Evolutionary conservation across 148 eudicot genomes (phyloP).

Genomic region (Hydrangea macrophylla): DNA sequence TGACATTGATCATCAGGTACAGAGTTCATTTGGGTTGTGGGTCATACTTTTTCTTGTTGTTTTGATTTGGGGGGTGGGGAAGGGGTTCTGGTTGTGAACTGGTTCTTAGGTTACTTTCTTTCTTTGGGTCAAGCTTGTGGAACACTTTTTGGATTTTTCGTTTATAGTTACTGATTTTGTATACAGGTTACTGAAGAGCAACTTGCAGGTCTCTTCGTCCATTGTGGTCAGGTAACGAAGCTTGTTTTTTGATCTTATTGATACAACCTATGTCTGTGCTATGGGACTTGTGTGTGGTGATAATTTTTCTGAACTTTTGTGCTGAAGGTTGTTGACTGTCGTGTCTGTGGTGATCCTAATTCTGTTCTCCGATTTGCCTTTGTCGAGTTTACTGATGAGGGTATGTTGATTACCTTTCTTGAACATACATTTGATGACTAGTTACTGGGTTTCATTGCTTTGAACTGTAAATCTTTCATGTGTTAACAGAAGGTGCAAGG

Average conservation of each 20-base stretch:
- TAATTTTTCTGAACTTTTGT: constrained; percentile 6
- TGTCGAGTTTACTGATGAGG: constrained; percentile 86
- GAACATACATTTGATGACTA: background rate
- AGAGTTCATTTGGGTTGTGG: background rate
- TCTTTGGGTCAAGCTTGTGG: constrained; percentile 1
- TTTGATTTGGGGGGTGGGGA: background rate
- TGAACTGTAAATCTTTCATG: background rate
- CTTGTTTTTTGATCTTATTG: constrained; percentile 1
- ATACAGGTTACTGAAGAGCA: constrained; percentile 93
- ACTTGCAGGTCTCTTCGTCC: constrained; percentile 80
- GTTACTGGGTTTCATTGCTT: constrained; percentile 3
- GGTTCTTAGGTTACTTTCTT: background rate
- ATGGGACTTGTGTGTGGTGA: background rate
- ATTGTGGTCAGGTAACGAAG: constrained; percentile 78
- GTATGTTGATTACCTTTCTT: constrained; percentile 32
- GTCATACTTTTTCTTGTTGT: background rate
- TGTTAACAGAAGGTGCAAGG: constrained; percentile 76
- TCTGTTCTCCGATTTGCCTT: constrained; percentile 98
- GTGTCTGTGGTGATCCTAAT: constrained; percentile 96
- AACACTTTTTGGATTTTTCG: background rate
- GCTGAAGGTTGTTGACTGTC: constrained; percentile 93
- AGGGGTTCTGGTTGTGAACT: background rate
- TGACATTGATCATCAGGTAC: constrained; percentile 97
- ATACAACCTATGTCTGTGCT: background rate
- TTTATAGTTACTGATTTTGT: background rate